Base-by-base conservation (phyloP, 2,329 filamentous ascomycete species). In the Pseudogymnoascus sp. region DNA sequence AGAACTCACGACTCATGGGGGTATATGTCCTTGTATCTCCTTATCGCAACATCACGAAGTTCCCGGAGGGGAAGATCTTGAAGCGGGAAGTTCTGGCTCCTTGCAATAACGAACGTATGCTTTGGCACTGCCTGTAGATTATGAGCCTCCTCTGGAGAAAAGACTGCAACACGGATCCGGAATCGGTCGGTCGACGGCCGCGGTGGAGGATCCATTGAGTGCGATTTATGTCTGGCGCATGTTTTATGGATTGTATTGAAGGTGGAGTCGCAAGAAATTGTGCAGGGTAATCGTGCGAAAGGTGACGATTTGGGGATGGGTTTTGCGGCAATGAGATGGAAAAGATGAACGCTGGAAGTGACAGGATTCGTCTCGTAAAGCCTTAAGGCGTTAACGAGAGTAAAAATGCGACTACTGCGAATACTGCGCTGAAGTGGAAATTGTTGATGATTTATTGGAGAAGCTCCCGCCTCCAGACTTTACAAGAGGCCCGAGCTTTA, bases 21-120 rank as follows among this genome's bases (percentile, higher is more conserved):
- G 32, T 61, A 61, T 32, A 61, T 58, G 28, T 58, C 41, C 43
- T 58, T 37, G 47, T 61, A 61, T 58, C 59, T 57, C 30, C 35
- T 58, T 25, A 58, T 61, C 11, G 35, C 43, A 25, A 57, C 43
- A n/a, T 47, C 43, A 50, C 59, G 32, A 14, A 61, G 25, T 28
- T 61, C 28, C 9, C 59, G 59, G 18, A 61, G 30, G 18, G 59
- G 30, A 5, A 57, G 43, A 58, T 61, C 43, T 37, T 28, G 25
- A 8, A 61, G 41, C 2, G 25, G 41, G 35, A 61, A 32, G 11
- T 57, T n/a, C 34, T 32, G 39, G 32, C 18, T 61, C 43, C 38
- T 61, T 16, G 43, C 59, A 34, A 61, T 57, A 25, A 58, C 32
- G 43, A 61, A 61, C 14, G 25, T 57, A 34, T 58, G 47, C 11